Evolutionary conservation across 2,329 filamentous ascomycete genomes (phyloP).

Genomic region (Xylariaceae sp.): DNA sequence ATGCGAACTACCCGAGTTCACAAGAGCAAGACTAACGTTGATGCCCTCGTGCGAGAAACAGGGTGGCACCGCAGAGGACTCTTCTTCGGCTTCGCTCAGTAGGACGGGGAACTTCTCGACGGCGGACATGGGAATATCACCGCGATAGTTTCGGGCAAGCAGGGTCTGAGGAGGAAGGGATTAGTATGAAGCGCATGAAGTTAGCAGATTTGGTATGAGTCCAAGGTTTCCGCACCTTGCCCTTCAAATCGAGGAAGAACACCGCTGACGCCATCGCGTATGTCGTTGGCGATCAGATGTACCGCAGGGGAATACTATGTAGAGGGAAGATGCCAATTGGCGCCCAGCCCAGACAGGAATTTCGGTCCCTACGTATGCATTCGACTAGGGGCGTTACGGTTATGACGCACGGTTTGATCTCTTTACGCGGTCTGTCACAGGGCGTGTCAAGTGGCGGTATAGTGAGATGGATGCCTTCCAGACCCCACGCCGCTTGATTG

Average conservation of each 20-base stretch:
- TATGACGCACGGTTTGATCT: constrained; percentile 8
- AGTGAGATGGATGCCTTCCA: constrained; percentile 9
- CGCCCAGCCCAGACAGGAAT: constrained; percentile 28
- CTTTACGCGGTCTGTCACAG: constrained; percentile 8
- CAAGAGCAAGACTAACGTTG: constrained; percentile 61
- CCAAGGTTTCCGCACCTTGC: constrained; percentile 67
- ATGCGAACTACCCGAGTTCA: neutral
- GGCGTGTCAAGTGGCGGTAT: constrained; percentile 10
- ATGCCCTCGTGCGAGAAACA: constrained; percentile 99
- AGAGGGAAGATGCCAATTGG: constrained; percentile 31
- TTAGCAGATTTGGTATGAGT: neutral
- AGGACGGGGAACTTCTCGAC: constrained; percentile 97
- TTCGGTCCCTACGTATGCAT: constrained; percentile 18
- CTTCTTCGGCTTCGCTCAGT: constrained; percentile 97
- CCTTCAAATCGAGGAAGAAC: constrained; percentile 99
- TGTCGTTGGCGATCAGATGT: constrained; percentile 25
- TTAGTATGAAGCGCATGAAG: constrained; percentile 1
- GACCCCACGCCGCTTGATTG: constrained; percentile 22
- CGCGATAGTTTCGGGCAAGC: constrained; percentile 94
- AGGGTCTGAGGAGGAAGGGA: constrained; percentile 66
- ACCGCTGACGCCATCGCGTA: constrained; percentile 86
- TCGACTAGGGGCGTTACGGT: constrained; percentile 1
- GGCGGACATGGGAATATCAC: constrained; percentile 98
- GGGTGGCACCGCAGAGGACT: constrained; percentile 92
- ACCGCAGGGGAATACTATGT: too few species aligned